A percentile compares a stretch with the other conserved stretches of the same genome.
Conservation (phyloP, 306 rosid species). For the Argentina anserina region DNA sequence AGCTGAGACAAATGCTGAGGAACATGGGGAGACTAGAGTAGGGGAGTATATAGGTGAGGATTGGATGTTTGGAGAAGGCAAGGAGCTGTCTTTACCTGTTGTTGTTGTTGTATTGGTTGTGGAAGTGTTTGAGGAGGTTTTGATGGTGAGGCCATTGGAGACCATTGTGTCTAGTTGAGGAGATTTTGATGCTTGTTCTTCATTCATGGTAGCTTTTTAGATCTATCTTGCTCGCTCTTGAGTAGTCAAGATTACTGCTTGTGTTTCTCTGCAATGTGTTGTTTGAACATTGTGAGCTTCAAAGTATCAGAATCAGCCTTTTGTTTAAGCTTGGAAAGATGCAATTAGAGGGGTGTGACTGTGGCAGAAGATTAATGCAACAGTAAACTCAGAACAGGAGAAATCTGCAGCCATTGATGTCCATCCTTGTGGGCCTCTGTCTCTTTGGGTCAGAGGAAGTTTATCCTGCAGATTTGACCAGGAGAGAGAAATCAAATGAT, state of each 20-base stretch:
- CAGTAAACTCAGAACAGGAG: constrained; percentile 19
- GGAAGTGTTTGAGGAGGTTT: constrained; percentile 33
- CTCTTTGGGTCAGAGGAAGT: not conserved
- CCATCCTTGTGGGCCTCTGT: constrained; percentile 19
- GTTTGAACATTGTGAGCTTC: constrained; percentile 1
- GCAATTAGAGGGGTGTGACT: constrained; percentile 14
- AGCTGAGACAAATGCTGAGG: constrained; percentile 95
- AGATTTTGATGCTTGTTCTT: constrained; percentile 25
- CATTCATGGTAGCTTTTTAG: constrained; percentile 22
- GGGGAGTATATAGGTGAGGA: constrained; percentile 71
- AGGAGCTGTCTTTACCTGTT: constrained; percentile 17
- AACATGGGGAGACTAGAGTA: constrained; percentile 74
- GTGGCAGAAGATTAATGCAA: constrained; percentile 41
- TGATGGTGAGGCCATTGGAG: constrained; percentile 49
- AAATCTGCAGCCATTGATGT: constrained; percentile 8
- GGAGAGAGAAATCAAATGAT: constrained; percentile 4
- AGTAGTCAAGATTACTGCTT: not conserved
- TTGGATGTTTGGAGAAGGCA: constrained; percentile 49
- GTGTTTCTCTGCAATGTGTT: not conserved
- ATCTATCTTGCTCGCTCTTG: not conserved
- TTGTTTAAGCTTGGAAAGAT: constrained; percentile 4
- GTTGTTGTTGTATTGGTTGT: constrained; percentile 12
- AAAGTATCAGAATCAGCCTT: not conserved
- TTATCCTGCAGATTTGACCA: constrained; percentile 20
- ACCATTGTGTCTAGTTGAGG: constrained; percentile 14